Base-by-base conservation (phyloP, 2,329 filamentous ascomycete genomes). In the Pezizomycotina sp. region DNA sequence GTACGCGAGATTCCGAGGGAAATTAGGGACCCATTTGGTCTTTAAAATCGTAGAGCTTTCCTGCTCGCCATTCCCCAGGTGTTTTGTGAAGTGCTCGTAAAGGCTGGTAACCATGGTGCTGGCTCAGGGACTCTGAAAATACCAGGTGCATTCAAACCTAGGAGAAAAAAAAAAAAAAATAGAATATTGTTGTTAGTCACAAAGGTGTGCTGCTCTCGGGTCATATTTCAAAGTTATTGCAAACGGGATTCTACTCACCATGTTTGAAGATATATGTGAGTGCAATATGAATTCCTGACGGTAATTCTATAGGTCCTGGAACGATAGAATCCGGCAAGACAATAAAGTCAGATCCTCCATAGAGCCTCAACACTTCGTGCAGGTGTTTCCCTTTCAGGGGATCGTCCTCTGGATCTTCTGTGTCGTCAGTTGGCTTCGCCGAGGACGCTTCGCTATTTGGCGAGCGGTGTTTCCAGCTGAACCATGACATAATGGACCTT, bases 111-210 rank as follows among this genome's bases (percentile, higher is more conserved):
- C 39, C 25, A 55, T 47, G 10, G 63, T 22, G 63, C 52, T 0
- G 71, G 74, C 2, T 74, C 74, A 0, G 71, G 63, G 26, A 76
- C 64, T 5, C 71, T 65, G 43, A 78, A 78, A 5, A 78, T 56
- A 1, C 74, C 74, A 22, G 65, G 62, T 2, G 67, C 65, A 31
- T 47, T 46, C 9, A 42, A 51, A 42, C 47, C 54, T 58, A 54
- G 28, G 6, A 34, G 18, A 4, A 22, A 10, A 19, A 26, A 52
- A 27, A 53, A 45, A 15, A 33, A 13, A 27, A 14, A 10, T 15
- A 18, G 13, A n/a, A n/a, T 27, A 34, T 21, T 14, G 15, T 13
- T 19, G 12, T 23, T n/a, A n/a, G n/a, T n/a, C n/a, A n/a, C n/a
- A n/a, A n/a, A n/a, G n/a, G n/a, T n/a, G n/a, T n/a, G n/a, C n/a